These are phyloP conservation scores for Lecanosticta acicola DNA, from an alignment of 2,329 filamentous ascomycete genomes.

Conservation along the genomic window DNA sequence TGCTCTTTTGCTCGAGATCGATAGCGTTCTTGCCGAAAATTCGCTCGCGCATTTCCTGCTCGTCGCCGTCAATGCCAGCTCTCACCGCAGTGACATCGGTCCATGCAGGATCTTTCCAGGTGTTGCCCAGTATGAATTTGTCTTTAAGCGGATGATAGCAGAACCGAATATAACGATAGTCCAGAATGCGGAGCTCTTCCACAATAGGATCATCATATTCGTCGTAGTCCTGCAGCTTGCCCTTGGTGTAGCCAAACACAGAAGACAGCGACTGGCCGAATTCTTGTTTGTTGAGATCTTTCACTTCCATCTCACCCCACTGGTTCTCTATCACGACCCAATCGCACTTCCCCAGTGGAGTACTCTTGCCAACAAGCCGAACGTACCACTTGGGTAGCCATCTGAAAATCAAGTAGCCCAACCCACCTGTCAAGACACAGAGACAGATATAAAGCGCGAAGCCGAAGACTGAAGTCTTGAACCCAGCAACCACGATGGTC, in stretches of 20 bases:
- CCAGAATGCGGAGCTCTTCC: constrained; percentile 66
- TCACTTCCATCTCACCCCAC: constrained; percentile 86
- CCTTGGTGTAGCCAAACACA: constrained; percentile 63
- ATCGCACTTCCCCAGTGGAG: constrained; percentile 65
- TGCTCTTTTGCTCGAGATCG: constrained; percentile 85
- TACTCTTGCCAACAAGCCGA: constrained; percentile 62
- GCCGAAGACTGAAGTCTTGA: constrained; percentile 68
- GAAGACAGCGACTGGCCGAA: constrained; percentile 61
- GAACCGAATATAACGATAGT: constrained; percentile 92
- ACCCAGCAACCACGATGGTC: constrained; percentile 88
- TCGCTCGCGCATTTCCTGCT: constrained; percentile 72
- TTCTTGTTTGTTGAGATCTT: constrained; percentile 56
- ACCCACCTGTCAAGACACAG: constrained; percentile 66
- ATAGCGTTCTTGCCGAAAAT: constrained; percentile 90
- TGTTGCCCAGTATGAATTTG: constrained; percentile 77
- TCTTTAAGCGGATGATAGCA: constrained; percentile 85
- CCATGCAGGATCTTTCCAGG: constrained; percentile 94
- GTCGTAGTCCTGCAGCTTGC: constrained; percentile 59
- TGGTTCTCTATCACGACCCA: constrained; percentile 98
- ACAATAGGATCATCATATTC: constrained; percentile 72
- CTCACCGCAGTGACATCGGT: constrained; percentile 69
- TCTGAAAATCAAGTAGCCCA: constrained; percentile 77
- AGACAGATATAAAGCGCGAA: constrained; percentile 63
- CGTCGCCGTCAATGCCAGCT: constrained; percentile 77
- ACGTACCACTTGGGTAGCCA: constrained; percentile 91